Conservation (phyloP, 1,139 yeast genomes). For the Ogataea hybrid region DNA sequence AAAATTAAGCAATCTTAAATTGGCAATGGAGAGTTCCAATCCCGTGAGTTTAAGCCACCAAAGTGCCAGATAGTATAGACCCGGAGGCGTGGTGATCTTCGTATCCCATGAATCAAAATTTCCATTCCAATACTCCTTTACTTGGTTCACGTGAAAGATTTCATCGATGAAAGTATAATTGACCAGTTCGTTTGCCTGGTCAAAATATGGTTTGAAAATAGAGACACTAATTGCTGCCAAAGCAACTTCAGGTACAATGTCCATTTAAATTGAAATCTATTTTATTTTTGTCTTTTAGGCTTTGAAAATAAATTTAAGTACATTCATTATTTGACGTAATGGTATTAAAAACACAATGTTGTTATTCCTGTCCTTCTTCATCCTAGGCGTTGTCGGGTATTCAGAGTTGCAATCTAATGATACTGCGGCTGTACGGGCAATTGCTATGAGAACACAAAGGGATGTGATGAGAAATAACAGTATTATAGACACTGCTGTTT, state of each 20-base stretch:
- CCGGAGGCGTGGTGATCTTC: constrained; percentile 97
- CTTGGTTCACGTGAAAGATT: constrained; percentile 79
- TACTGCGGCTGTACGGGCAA: constrained; percentile 24
- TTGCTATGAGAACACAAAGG: constrained; percentile 63
- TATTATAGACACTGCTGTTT: constrained; percentile 51
- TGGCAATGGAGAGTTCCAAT: constrained; percentile 35
- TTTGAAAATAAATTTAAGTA: background rate
- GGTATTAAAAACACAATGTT: background rate
- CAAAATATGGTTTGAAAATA: constrained; percentile 22
- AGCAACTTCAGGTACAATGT: constrained; percentile 12
- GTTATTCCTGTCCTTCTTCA: background rate
- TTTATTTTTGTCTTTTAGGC: background rate
- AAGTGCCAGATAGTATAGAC: constrained; percentile 69
- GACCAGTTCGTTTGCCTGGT: constrained; percentile 31
- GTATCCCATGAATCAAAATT: constrained; percentile 72
- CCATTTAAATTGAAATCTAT: background rate
- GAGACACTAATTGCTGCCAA: constrained; percentile 14
- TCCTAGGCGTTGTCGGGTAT: background rate
- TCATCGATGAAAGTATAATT: constrained; percentile 64
- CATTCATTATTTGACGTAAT: background rate
- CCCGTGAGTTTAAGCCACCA: constrained; percentile 39
- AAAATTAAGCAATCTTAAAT: constrained; percentile 58
- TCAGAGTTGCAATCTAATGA: constrained; percentile 12
- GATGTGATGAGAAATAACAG: constrained; percentile 59
- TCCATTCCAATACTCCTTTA: constrained; percentile 61